phyloP scores from a whole-genome alignment of 768 basidiomycete species.

The Gautieria morchelliformis region DNA sequence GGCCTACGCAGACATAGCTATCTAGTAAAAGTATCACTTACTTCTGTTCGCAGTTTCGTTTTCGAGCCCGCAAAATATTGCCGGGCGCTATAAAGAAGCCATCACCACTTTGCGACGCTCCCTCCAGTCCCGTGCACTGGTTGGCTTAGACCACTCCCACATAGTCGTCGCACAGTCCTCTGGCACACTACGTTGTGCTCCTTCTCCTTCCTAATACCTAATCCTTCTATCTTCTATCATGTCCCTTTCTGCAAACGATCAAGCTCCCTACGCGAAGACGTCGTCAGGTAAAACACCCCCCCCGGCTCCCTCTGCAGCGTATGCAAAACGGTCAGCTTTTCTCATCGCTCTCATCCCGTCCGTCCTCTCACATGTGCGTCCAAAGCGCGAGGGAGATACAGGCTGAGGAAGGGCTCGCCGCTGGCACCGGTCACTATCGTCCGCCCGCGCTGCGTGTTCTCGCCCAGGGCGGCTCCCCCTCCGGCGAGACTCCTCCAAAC shows the following conservation, averaged over 20 bases:
- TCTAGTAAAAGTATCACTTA: background rate
- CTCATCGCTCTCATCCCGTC: constrained; percentile 6
- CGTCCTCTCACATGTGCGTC: constrained; percentile 9
- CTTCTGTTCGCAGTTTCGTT: background rate
- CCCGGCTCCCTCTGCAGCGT: constrained; percentile 83
- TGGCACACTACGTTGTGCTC: constrained; percentile 9
- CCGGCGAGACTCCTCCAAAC: constrained; percentile 55
- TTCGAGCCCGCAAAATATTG: background rate
- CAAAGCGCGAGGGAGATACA: constrained; percentile 80
- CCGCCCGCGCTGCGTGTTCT: constrained; percentile 70
- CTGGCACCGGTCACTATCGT: constrained; percentile 47
- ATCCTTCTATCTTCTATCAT: constrained; percentile 66
- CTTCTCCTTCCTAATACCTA: constrained; percentile 56
- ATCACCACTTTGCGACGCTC: constrained; percentile 7
- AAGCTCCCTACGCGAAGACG: constrained; percentile 67
- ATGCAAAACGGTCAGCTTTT: constrained; percentile 63
- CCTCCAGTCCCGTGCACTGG: constrained; percentile 6
- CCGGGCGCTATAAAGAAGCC: background rate
- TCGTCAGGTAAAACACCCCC: constrained; percentile 85
- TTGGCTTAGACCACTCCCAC: background rate
- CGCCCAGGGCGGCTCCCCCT: constrained; percentile 61
- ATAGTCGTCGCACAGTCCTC: constrained; percentile 5
- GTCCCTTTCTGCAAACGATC: constrained; percentile 82
- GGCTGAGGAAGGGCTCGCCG: constrained; percentile 57
- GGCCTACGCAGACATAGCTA: background rate